Conservation (phyloP, 2,329 filamentous ascomycete species). For the Aureobasidium mangrovei region DNA sequence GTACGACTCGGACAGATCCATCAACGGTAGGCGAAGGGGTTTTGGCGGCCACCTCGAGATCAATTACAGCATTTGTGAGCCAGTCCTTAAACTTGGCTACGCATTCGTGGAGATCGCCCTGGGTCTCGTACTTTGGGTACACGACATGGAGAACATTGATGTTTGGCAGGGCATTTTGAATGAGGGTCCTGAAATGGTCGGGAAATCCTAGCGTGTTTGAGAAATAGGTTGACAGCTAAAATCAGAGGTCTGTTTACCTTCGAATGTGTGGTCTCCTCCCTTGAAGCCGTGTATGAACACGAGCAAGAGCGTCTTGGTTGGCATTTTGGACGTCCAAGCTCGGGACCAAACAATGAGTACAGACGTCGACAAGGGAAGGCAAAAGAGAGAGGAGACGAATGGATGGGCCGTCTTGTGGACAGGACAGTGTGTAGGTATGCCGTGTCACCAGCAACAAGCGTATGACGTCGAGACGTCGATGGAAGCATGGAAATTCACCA, state of each 20-base stretch:
- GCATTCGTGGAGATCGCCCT: conserved; percentile 63
- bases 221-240: background rate
- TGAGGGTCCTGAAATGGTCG: conserved; percentile 56
- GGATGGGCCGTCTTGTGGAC: no score
- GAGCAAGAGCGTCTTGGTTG: conserved; percentile 60
- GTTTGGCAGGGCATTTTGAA: conserved; percentile 59
- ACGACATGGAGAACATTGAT: conserved; percentile 58
- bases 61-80: conserved; percentile 79
- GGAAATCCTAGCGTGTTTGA: conserved; percentile 44
- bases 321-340: background rate
- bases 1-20: conserved; percentile 70
- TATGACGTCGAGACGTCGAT: no score
- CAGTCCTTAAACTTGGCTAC: conserved; percentile 69
- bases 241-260: conserved; percentile 25
- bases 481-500: no score
- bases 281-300: conserved; percentile 89
- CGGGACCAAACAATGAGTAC: no score
- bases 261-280: conserved; percentile 72
- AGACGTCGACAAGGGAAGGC: no score
- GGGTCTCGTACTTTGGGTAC: conserved; percentile 78
- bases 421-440: no score
- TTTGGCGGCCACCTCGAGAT: conserved; percentile 74
- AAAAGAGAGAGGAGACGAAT: no score
- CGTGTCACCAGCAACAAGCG: no score
- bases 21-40: conserved; percentile 80